These are phyloP conservation scores for Apiospora hydei DNA, from an alignment of 2,329 filamentous ascomycete genomes.

Conservation along the genomic window DNA sequence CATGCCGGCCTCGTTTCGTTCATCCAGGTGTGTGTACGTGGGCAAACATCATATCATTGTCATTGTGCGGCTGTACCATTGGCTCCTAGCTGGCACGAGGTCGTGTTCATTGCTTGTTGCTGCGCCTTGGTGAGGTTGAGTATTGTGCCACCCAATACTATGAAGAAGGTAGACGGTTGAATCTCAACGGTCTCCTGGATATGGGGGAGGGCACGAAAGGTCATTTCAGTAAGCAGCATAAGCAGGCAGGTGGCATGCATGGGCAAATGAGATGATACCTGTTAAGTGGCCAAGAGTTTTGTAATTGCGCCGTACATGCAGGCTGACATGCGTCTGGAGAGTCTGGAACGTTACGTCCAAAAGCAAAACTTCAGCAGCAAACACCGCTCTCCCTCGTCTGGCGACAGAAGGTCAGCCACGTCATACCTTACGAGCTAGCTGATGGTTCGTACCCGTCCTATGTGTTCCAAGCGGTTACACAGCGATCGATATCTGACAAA, in stretches of 20 bases:
- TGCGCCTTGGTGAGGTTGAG: neutral
- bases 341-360: conserved; percentile 8
- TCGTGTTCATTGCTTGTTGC: neutral
- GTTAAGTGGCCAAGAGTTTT: neutral
- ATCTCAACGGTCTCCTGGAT: conserved; percentile 4
- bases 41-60: neutral
- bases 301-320: conserved; percentile 11
- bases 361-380: neutral
- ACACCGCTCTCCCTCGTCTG: neutral
- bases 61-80: neutral
- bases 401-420: conserved; percentile 11
- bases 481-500: neutral
- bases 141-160: neutral
- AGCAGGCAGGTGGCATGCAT: conserved; percentile 1
- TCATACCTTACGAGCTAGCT: conserved; percentile 9
- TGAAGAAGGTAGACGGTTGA: neutral
- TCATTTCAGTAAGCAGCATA: neutral
- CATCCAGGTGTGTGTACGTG: neutral
- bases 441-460: neutral
- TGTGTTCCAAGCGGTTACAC: neutral
- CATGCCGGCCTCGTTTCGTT: neutral
- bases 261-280: neutral
- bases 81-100: neutral
- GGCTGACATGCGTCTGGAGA: conserved; percentile 10
- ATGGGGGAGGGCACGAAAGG: neutral